Conservation (phyloP, 1,139 yeast species). For the Hyphopichia khmerensis region DNA sequence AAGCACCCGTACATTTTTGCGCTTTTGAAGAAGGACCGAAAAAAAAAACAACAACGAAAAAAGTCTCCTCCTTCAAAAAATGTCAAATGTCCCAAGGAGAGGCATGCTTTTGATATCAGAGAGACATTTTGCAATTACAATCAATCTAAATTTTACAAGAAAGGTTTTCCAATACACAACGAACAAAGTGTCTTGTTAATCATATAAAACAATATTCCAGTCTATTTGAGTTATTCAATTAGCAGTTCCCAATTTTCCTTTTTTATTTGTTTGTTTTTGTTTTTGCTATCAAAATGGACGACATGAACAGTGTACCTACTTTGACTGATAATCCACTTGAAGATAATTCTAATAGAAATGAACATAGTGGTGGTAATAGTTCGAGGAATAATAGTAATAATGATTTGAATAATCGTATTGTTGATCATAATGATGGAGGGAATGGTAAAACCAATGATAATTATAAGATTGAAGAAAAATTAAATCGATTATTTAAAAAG, state of each 20-base stretch:
- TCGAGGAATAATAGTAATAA: not conserved
- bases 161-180: not conserved
- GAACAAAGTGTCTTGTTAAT: no score
- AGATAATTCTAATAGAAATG: not conserved
- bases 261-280: no score
- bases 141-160: not conserved
- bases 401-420: not conserved
- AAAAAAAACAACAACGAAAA: constrained; percentile 14
- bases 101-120: not conserved
- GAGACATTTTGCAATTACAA: constrained; percentile 4
- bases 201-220: no score
- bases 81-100: not conserved
- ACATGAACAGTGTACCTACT: constrained; percentile 5
- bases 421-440: constrained; percentile 8
- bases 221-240: no score
- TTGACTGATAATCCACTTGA: no score
- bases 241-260: no score
- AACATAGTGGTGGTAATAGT: not conserved
- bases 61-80: constrained; percentile 1
- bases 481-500: not conserved
- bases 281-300: constrained; percentile 1
- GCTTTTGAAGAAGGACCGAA: not conserved
- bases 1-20: no score
- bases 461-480: not conserved
- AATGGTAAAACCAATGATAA: constrained; percentile 10